A percentile compares a stretch with the other conserved stretches of the same genome.
Evolutionary conservation across 495 filamentous ascomycete genomes (phyloP).

Genomic region (Penicillium coffeae): DNA sequence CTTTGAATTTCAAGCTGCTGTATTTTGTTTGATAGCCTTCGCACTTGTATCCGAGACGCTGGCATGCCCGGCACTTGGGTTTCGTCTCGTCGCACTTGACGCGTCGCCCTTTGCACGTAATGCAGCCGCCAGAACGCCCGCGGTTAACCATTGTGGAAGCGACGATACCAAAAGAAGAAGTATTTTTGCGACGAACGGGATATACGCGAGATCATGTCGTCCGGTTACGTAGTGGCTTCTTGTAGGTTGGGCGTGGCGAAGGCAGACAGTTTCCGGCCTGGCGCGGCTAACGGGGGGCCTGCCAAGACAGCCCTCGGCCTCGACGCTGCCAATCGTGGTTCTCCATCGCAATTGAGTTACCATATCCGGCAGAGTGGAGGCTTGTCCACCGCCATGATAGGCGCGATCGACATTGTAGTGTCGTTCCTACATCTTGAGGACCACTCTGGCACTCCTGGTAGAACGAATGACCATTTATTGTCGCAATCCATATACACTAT

Average conservation of each 20-base stretch:
- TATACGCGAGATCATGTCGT: neutral
- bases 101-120: constrained; percentile 28
- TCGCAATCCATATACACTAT: too few relatives aligned
- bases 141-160: constrained; percentile 14
- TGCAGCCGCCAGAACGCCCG: constrained; percentile 18
- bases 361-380: too few relatives aligned
- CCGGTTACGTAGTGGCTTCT: neutral
- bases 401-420: too few relatives aligned
- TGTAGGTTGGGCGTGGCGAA: neutral
- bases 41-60: constrained; percentile 8
- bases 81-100: constrained; percentile 26
- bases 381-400: too few relatives aligned
- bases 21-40: constrained; percentile 5
- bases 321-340: too few relatives aligned
- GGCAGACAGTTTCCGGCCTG: too few relatives aligned
- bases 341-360: too few relatives aligned
- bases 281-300: too few relatives aligned
- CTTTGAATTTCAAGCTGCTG: constrained; percentile 8
- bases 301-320: too few relatives aligned
- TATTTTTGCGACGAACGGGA: neutral
- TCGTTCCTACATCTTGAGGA: too few relatives aligned
- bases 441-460: too few relatives aligned
- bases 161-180: constrained; percentile 5
- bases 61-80: constrained; percentile 16
- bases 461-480: too few relatives aligned